Conservation (phyloP, 139 green algal species). For the Auxenochlorella pyrenoidosa region DNA sequence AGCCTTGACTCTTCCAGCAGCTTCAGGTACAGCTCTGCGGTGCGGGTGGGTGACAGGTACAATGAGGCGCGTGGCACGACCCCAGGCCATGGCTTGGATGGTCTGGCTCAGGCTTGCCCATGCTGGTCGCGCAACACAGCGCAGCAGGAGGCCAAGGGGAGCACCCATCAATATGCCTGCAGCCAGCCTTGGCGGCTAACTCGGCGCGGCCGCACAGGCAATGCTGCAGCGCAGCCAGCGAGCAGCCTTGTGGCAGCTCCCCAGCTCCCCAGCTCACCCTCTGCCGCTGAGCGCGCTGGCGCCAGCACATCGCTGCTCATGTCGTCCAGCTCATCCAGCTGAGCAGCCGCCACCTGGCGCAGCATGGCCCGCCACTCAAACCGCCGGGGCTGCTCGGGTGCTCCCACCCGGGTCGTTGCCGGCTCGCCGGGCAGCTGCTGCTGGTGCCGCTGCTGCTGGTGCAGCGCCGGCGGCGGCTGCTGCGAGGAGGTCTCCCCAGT, state of each 20-base stretch:
- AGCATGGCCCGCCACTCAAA: constrained; percentile 6
- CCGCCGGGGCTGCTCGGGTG: neutral
- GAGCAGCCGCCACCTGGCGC: neutral
- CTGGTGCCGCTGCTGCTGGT: neutral
- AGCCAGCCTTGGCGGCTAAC: too few species aligned
- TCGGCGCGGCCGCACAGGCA: too few species aligned
- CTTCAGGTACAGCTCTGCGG: neutral
- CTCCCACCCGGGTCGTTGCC: neutral
- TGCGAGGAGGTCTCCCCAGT: constrained; percentile 1
- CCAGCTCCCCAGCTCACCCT: neutral
- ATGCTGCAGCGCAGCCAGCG: neutral
- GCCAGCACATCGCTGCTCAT: neutral
- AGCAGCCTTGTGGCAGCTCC: neutral
- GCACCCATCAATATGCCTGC: too few species aligned
- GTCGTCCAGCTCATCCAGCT: neutral
- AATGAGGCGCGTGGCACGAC: neutral
- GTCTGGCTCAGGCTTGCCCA: neutral
- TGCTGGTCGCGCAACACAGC: neutral
- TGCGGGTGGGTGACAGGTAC: neutral
- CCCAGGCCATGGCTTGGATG: neutral
- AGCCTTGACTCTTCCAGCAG: neutral
- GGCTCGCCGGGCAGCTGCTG: neutral
- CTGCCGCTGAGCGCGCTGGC: neutral
- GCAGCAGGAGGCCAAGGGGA: too few species aligned
- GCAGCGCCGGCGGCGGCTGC: neutral